Base-by-base conservation (phyloP, 192 early-diverging fungal species). In the Podila epicladia region DNA sequence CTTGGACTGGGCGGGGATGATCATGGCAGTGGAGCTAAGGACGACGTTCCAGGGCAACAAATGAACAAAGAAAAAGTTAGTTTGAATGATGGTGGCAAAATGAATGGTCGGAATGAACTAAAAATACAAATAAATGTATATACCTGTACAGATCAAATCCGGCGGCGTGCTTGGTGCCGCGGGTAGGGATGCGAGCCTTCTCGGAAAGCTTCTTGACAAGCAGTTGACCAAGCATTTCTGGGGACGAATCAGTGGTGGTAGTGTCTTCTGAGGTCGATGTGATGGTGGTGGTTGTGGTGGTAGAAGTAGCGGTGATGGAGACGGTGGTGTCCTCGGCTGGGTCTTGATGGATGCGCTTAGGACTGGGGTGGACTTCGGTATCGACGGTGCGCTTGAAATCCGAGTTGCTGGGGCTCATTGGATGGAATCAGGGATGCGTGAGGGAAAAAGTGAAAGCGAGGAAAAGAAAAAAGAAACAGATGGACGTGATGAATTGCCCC, bases 71-170 rank as follows among this genome's bases (percentile, higher is more conserved):
- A 48, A 48, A 49, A 8, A 22, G 15, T 28, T 2, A 28, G 8
- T 13, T 15, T 32, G 24, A 65, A 57, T 55, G 29, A 57, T 55
- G 29, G 33, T 48, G 31, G 53, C 9, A 20, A 24, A 13, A 11
- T 9, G 22, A 29, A 24, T 61, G 26, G 9, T 3, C 9, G 38
- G 38, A 17, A 24, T 28, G 32, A 45, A 15, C 13, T 0, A 15
- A 13, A 19, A 41, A 22, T 1, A 61, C 4, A 58, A 59, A 15
- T 1, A 61, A 9, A 58, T 57, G 3, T 5, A 7, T 7, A 53
- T 85, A 94, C 83, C 92, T 91, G 82, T 89, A 97, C 3, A 99
- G 86, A 80, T 99, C 98, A 83, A 97, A 98, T 28, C 98, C 98
- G 33, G 98, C 98, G 19, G 96, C 95, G 62, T 88, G 76, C 26